Evolutionary conservation across 2,329 filamentous ascomycete genomes (phyloP), one percentile per base, ranked within the genome.

Genomic region (Xenosphaeropsis pyriputrescens): DNA sequence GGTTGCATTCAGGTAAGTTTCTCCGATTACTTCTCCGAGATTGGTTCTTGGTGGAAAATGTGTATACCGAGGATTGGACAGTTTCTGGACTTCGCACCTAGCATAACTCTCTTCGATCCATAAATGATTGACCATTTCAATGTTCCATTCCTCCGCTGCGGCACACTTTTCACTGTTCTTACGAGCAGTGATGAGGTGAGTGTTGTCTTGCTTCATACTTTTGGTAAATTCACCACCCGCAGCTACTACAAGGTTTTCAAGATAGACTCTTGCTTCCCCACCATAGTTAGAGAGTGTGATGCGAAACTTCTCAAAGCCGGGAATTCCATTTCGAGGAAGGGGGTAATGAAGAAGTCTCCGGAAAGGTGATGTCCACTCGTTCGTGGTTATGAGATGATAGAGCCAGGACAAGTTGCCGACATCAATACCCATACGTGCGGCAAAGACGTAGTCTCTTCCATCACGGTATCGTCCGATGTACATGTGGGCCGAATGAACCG

Each of bases 51-150:
- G 70, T 13, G 91, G 91, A 47, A 96, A 98, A 53, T 86, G 79
- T 1, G 72, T 85, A 54, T 93, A 98, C 44, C 80, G 79, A 7
- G 71, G 65, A 37, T 83, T 73, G 4, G 81, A 80, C 16, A 88
- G 62, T 1, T 74, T 72, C 54, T 85, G 80, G 41, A 80, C 64
- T 51, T 82, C 71, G 63, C 86, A 94, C 54, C 82, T 85, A 2
- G 89, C 85, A 53, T 96, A 98, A 58, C 86, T 93, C 53, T 98
- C 91, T 57, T 98, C 91, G 34, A 98, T 70, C 91, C 91, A 98
- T 1, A 98, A 68, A 55, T 98, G 91, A 56, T 96, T 98, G 49
- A 94, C 66, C 49, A 94, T 80, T 40, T 85, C 65, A 39, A 96
- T 79, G 38, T 81, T 80, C 91, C 91, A 98, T 59, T 96, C 91